Base-by-base conservation (phyloP, 148 eudicot species). In the Fallopia convolvulus region DNA sequence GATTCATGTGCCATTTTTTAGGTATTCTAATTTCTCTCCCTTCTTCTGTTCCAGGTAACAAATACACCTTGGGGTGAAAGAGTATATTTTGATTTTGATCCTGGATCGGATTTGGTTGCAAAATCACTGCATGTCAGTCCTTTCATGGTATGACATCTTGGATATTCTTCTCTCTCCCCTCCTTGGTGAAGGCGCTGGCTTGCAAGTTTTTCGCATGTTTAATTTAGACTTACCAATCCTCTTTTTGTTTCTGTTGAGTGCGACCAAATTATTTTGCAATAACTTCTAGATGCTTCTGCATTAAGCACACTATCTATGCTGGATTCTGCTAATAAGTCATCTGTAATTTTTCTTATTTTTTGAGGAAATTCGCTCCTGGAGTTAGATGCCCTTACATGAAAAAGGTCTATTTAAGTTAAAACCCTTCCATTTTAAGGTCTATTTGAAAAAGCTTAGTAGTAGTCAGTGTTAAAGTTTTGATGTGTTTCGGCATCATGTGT, bases 41-140 rank as follows among this genome's bases (percentile, higher is more conserved):
- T 65, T 58, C 5, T 7, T 1, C 40, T 5, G 0, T 68, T 68
- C 21, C 86, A 94, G 99, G 99, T 94, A 70, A 94, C 99, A 50
- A 94, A 94, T 81, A 90, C 99, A 48, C 99, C 99, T 8, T 94
- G 99, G 99, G 97, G 99, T 18, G 97, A 94, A 87, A 85, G 90
- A 78, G 97, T 92, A 23, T 75, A 85, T 76, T 94, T 92, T 82
- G 75, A 87, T 55, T 94, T 94, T 83, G 81, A 86, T 81, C 97
- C 99, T 41, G 79, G 81, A 77, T 76, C 86, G 23, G 99, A 94
- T 82, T 50, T 79, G 76, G 93, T 90, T 74, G 92, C 97, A 13
- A 94, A 94, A 81, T 78, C 97, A 58, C 84, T 92, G 56, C 99
- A 92, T 81, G 96, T 94, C 73, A 94, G 99, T 78, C 99, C 99